phyloP scores from a whole-genome alignment of 2,329 filamentous ascomycete genomes.

The Dothidotthia symphoricarpi region DNA sequence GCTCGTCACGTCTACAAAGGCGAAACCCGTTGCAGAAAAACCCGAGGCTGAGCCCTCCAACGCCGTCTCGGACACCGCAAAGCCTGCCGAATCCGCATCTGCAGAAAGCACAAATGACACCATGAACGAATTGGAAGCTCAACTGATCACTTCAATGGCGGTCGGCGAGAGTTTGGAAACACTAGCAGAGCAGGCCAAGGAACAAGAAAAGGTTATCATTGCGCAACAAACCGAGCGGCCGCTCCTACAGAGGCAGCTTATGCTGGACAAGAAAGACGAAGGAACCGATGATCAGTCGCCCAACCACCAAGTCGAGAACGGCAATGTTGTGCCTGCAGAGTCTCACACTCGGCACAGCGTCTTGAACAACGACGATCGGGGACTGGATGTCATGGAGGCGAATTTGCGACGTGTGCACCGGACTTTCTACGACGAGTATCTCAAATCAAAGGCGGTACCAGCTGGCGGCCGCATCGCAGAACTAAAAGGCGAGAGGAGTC shows the following conservation, averaged over 20 bases:
- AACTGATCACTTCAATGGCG: constrained; percentile 69
- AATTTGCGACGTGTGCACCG: constrained; percentile 74
- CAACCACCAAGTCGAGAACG: constrained; percentile 41
- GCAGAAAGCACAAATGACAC: constrained; percentile 43
- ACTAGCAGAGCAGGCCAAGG: constrained; percentile 72
- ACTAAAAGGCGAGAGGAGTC: constrained; percentile 52
- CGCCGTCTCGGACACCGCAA: constrained; percentile 20
- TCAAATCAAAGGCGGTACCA: constrained; percentile 50
- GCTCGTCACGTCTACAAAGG: constrained; percentile 28
- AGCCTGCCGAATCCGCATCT: constrained; percentile 18
- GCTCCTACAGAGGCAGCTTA: constrained; percentile 85
- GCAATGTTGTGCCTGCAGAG: constrained; percentile 34
- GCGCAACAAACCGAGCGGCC: constrained; percentile 88
- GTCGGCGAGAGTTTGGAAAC: constrained; percentile 65
- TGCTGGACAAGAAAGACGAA: constrained; percentile 82
- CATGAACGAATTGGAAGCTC: constrained; percentile 65
- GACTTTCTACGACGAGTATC: constrained; percentile 81
- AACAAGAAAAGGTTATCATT: constrained; percentile 83
- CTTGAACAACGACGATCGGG: constrained; percentile 82
- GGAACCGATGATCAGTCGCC: constrained; percentile 53
- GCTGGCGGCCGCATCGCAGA: constrained; percentile 50
- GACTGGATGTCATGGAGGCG: constrained; percentile 72
- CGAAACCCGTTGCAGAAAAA: constrained; percentile 19
- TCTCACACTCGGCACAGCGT: constrained; percentile 66
- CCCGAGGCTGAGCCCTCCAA: constrained; percentile 17